A percentile compares a stretch with the other conserved stretches of the same genome.
Evolutionary conservation across 352 stramenopile species (phyloP).

Genomic region (Phytophthora chlamydospora): DNA sequence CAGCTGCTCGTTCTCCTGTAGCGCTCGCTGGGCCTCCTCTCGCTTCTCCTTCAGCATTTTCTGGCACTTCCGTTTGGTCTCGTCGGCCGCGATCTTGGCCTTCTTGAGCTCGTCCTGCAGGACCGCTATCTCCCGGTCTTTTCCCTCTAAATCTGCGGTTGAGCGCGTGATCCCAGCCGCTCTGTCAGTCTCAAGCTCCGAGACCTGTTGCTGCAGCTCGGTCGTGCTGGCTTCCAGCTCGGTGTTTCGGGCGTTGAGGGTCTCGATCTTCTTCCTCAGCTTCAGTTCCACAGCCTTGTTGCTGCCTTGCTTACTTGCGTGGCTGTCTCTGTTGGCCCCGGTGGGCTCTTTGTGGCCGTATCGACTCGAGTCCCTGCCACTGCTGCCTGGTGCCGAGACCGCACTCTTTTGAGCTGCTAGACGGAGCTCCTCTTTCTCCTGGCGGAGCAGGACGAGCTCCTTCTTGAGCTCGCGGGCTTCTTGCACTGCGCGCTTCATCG

Average conservation of each 20-base stretch:
- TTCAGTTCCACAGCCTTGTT: slow-evolving; percentile 27
- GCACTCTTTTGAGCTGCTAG: slow-evolving; percentile 28
- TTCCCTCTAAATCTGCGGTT: slow-evolving; percentile 31
- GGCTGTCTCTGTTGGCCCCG: slow-evolving; percentile 6
- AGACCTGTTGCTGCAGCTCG: slow-evolving; percentile 42
- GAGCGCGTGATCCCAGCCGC: slow-evolving; percentile 14
- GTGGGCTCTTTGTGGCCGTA: neutral
- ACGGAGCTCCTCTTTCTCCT: slow-evolving; percentile 73
- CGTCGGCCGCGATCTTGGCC: slow-evolving; percentile 37
- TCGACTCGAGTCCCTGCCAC: slow-evolving; percentile 14
- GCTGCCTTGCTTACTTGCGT: slow-evolving; percentile 12
- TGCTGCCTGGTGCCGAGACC: slow-evolving; percentile 14
- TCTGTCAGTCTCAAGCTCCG: slow-evolving; percentile 35
- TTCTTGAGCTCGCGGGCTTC: slow-evolving; percentile 80
- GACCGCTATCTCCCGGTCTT: slow-evolving; percentile 18
- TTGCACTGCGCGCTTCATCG: slow-evolving; percentile 78
- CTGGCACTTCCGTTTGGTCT: slow-evolving; percentile 55
- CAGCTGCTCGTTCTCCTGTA: slow-evolving; percentile 54
- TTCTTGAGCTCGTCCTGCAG: slow-evolving; percentile 52
- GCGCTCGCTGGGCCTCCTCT: slow-evolving; percentile 50
- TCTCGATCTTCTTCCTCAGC: slow-evolving; percentile 37
- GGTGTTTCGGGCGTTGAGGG: slow-evolving; percentile 30
- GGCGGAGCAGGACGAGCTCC: slow-evolving; percentile 70
- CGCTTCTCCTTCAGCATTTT: slow-evolving; percentile 63
- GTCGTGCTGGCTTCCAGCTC: slow-evolving; percentile 16